Conservation (phyloP, 768 basidiomycete genomes). For the Boletus tylopilopsis region DNA sequence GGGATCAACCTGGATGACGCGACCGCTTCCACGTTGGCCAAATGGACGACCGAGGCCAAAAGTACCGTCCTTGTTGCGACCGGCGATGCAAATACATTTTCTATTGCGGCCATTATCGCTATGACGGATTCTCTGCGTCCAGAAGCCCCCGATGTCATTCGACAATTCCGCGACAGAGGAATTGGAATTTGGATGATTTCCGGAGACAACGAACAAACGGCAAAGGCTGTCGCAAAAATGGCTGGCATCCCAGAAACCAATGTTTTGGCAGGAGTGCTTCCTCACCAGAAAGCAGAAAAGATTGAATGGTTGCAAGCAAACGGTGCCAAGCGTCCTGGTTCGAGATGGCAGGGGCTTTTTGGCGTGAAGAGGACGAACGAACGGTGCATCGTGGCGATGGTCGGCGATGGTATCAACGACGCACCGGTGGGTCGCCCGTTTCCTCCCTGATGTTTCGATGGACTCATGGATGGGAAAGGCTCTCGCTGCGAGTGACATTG, state of each 20-base stretch:
- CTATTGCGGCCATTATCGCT: constrained; percentile 51
- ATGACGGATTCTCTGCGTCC: constrained; percentile 60
- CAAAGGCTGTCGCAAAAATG: constrained; percentile 60
- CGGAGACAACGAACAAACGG: constrained; percentile 71
- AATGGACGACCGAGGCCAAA: constrained; percentile 65
- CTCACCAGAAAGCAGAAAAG: constrained; percentile 75
- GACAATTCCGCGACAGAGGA: constrained; percentile 46
- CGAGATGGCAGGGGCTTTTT: constrained; percentile 28
- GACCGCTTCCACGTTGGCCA: constrained; percentile 33
- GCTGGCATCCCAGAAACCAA: constrained; percentile 65
- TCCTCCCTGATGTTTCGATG: background rate
- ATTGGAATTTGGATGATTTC: constrained; percentile 78
- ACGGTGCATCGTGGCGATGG: constrained; percentile 51
- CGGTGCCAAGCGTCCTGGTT: constrained; percentile 33
- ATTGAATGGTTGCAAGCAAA: constrained; percentile 52
- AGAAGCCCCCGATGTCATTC: constrained; percentile 55
- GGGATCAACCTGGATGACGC: constrained; percentile 33
- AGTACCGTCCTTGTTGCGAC: constrained; percentile 65
- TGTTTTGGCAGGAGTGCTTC: constrained; percentile 79
- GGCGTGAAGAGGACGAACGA: constrained; percentile 24
- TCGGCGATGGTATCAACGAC: constrained; percentile 64
- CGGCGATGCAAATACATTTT: constrained; percentile 25
- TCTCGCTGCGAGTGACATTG: constrained; percentile 54
- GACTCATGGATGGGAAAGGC: constrained; percentile 33
- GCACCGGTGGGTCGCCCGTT: constrained; percentile 38